Conservation (phyloP, 2,329 filamentous ascomycete genomes). For the Diaporthe sp. region DNA sequence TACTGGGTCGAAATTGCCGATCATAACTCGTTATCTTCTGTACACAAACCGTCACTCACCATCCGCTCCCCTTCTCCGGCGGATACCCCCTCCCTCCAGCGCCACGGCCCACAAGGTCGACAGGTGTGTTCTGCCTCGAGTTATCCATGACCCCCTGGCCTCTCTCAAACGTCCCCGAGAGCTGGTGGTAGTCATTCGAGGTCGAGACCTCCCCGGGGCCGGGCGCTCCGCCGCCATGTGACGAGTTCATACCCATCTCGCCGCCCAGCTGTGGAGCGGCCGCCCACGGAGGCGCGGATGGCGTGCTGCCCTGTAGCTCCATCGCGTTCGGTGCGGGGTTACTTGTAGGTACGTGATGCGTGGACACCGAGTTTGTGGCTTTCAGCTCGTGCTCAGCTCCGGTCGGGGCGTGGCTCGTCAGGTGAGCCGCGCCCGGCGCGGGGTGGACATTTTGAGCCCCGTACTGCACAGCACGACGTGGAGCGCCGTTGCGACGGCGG, state of each 20-base stretch:
- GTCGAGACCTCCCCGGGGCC: conserved; percentile 14
- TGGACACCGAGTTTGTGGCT: background rate
- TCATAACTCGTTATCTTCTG: no score
- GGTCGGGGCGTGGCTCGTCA: background rate
- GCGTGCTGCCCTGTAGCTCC: conserved; percentile 28
- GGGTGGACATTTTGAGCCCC: background rate
- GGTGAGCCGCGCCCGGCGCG: background rate
- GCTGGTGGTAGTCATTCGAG: conserved; percentile 25
- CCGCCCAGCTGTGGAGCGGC: background rate
- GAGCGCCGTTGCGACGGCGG: background rate
- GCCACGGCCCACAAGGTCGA: conserved; percentile 22
- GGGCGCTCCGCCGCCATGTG: background rate
- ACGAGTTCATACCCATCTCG: background rate
- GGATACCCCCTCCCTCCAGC: background rate
- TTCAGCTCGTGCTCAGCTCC: conserved; percentile 28
- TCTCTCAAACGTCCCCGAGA: conserved; percentile 9
- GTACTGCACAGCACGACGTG: background rate
- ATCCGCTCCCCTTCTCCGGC: background rate
- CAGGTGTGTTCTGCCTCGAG: conserved; percentile 34
- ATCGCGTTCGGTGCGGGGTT: background rate
- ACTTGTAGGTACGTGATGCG: background rate
- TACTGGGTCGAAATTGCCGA: background rate
- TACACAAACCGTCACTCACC: background rate
- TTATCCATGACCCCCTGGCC: background rate
- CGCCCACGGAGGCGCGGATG: background rate